Percentiles rank a stretch among this genome's conserved stretches.
Conservation (phyloP, 2,329 filamentous ascomycete species). For the Cladosporium velox region DNA sequence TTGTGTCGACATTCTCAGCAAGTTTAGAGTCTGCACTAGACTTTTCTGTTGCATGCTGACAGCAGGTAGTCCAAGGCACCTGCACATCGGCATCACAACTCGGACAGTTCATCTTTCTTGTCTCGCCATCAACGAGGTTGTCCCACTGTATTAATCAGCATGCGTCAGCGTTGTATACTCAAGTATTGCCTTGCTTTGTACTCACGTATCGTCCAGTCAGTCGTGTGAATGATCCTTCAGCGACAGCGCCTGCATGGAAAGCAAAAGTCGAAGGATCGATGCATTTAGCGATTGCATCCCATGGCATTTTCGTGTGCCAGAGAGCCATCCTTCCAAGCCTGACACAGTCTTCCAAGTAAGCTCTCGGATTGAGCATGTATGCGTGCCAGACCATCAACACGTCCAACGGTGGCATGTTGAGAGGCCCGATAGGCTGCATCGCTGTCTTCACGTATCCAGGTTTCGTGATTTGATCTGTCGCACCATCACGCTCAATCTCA, state of each 20-base stretch:
- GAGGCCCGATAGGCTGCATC: background rate
- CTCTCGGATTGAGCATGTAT: conserved; percentile 74
- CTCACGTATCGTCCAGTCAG: conserved; percentile 44
- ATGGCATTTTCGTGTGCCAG: conserved; percentile 68
- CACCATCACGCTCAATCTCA: background rate
- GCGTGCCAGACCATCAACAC: conserved; percentile 79
- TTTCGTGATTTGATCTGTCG: background rate
- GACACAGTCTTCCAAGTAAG: conserved; percentile 73
- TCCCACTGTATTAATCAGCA: conserved; percentile 55
- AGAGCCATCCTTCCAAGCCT: conserved; percentile 56
- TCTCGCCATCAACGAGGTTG: conserved; percentile 54
- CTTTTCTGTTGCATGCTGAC: conserved; percentile 36
- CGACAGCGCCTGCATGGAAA: conserved; percentile 52
- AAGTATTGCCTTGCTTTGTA: background rate
- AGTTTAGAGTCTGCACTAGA: background rate
- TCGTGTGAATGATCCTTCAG: conserved; percentile 51
- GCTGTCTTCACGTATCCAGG: background rate
- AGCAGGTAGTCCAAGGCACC: conserved; percentile 61
- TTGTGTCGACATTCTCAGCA: conserved; percentile 30
- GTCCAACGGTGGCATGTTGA: conserved; percentile 51
- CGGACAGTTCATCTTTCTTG: conserved; percentile 59
- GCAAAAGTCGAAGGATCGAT: conserved; percentile 62
- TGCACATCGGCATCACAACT: conserved; percentile 48
- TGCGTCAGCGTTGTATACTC: background rate
- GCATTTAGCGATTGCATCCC: conserved; percentile 58